Evolutionary conservation across 2,329 filamentous ascomycete species (phyloP).

Genomic region (Diaporthe capsici): DNA sequence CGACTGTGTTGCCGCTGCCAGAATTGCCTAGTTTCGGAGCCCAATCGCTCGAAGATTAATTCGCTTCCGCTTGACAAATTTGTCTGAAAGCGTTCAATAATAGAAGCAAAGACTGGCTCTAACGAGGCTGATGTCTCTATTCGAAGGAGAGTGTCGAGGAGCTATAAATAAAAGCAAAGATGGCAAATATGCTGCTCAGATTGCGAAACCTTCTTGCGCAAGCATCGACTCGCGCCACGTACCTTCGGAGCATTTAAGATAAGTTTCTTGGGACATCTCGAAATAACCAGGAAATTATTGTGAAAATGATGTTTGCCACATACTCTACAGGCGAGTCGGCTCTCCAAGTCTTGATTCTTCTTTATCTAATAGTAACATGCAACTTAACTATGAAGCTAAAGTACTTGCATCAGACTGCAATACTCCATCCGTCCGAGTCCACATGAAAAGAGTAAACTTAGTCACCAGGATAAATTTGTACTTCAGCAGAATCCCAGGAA

Average conservation of each 20-base stretch:
- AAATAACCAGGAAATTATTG: too few relatives aligned
- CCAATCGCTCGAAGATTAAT: too few relatives aligned
- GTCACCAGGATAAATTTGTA: not conserved
- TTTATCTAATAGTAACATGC: not conserved
- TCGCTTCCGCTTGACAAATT: too few relatives aligned
- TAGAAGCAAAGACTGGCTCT: not conserved
- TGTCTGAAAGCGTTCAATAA: rapidly evolving
- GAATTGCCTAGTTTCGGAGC: too few relatives aligned
- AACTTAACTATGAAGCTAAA: not conserved
- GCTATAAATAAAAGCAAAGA: too few relatives aligned
- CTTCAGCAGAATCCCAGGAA: not conserved
- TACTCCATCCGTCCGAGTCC: too few relatives aligned
- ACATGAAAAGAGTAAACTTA: not conserved
- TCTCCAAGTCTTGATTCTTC: not conserved
- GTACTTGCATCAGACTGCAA: not conserved
- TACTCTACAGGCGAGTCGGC: too few relatives aligned
- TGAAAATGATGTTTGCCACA: too few relatives aligned
- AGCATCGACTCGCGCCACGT: not conserved
- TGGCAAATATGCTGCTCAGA: not conserved
- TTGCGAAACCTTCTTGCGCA: not conserved
- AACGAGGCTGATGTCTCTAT: not conserved
- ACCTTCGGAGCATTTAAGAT: not conserved
- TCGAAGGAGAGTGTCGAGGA: too few relatives aligned
- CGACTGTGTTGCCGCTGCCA: too few relatives aligned
- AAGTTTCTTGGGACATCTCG: not conserved